Evolutionary conservation across 257 asterid species (phyloP), one percentile per base, ranked within the genome.

Genomic region (Haberlea rhodopensis): DNA sequence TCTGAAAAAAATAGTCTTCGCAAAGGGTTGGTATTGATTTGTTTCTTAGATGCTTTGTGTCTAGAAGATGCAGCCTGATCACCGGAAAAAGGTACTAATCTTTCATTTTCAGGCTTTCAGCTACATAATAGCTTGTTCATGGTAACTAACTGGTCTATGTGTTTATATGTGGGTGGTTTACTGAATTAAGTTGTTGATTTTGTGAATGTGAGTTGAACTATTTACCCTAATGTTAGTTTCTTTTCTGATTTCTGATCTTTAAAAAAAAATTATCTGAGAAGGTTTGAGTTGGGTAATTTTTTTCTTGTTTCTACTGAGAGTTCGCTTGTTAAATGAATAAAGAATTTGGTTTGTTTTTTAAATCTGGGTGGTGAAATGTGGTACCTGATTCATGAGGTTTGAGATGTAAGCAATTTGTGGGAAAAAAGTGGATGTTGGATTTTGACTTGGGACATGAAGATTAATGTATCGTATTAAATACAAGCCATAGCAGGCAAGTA

Each of bases 51-150:
- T 87, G 87, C 83, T 76, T 69, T 60, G 67, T 67, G 72, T 79
- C 71, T 73, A 77, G 81, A 78, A 79, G 61, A 88, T 88, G 96
- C 96, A 81, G 71, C 65, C 82, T 77, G 96, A 84, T 86, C 95
- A 86, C 73, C 79, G 96, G 16, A 88, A 86, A 77, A 86, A 88
- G 87, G 96, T 86, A 75, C 19, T 24, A 3, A 19, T 16, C 59
- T 54, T 51, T 43, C 40, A 54, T 0, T 10, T 54, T 62, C 40
- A 56, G 0, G 13, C 46, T 62, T 43, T 19, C 28, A 27, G 53
- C 34, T 71, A 45, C 43, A 48, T 19, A 45, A 25, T 60, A 63
- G 40, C 59, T 58, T 66, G 37, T 43, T 13, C 66, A 31, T 19
- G 29, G 25, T 56, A 40, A 51, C 19, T 8, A 21, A 40, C 28